Base-by-base conservation (phyloP, 805 yeast genomes). In the Wickerhamiella occidentalis region DNA sequence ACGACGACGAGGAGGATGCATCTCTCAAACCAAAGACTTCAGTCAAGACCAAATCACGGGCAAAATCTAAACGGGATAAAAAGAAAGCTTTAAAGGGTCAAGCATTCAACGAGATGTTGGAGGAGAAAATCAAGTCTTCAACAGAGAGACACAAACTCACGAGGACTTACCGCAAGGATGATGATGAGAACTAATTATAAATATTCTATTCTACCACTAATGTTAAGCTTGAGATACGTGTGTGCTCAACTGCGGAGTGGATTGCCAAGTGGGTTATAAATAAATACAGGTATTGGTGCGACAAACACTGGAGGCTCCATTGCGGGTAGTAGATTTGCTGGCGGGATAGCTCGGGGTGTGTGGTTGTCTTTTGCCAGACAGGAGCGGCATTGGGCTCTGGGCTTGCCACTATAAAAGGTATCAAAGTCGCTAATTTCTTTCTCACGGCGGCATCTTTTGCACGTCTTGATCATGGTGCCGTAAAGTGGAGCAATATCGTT, bases 41-140 rank as follows among this genome's bases (percentile, higher is more conserved):
- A 15, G 37, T 33, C 45, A 45, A 33, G 42, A 37, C 46, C 21
- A 38, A 30, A 33, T 52, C 51, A 30, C 47, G 50, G 45, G 53
- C 55, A 29, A 56, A 56, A 47, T 51, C 52, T 29, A 53, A 54
- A 40, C 48, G 52, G 35, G 49, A 53, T 44, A 49, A 51, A 25
- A 37, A 47, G 38, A 55, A 53, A 44, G 48, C 37, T n/a, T 43
- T 46, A 23, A 51, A 52, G 22, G 61, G 60, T 0, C 60, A 58
- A 33, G 47, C 52, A 30, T 22, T 62, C 22, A 45, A 55, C 44
- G 64, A 57, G 15, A 55, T 54, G 49, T 55, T 65, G 6, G 54
- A 50, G 7, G 58, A 56, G 40, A 65, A 65, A 49, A 54, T 62
- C 22, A 54, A 45, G 22, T 53, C 54, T n/a, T 53, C 68, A 3